phyloP scores from a whole-genome alignment of 345 rosid species.

The Hypericum perforatum region DNA sequence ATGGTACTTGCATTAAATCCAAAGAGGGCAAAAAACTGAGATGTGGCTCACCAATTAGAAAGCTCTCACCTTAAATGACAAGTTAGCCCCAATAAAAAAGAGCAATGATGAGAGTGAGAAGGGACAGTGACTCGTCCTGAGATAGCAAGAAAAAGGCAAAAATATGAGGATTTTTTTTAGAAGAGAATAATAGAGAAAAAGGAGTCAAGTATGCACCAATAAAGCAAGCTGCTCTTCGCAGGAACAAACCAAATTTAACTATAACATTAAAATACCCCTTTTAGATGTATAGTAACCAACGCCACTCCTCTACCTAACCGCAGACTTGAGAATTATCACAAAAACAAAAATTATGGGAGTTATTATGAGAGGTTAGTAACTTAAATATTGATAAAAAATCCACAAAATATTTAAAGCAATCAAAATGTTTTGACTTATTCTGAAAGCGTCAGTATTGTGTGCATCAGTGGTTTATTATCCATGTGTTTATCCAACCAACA shows the following conservation, averaged over 20 bases:
- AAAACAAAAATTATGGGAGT: neutral
- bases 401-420: too few species aligned
- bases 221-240: conserved; percentile 19
- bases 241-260: conserved; percentile 5
- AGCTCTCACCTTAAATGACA: conserved; percentile 3
- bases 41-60: conserved; percentile 11
- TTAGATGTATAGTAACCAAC: neutral
- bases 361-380: too few species aligned
- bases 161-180: conserved; percentile 34
- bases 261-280: conserved; percentile 16
- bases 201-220: conserved; percentile 28
- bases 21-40: conserved; percentile 5
- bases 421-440: too few species aligned
- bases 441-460: too few species aligned
- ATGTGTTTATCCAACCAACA: too few species aligned
- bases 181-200: conserved; percentile 10
- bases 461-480: too few species aligned
- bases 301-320: neutral
- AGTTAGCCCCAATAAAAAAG: conserved; percentile 10
- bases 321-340: neutral
- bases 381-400: too few species aligned
- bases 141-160: conserved; percentile 22
- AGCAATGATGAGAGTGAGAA: conserved; percentile 16
- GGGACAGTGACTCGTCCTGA: conserved; percentile 26
- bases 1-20: conserved; percentile 33